Evolutionary conservation across 2,329 filamentous ascomycete genomes (phyloP), one percentile per base, ranked within the genome.

Genomic region (Claviceps maximensis): DNA sequence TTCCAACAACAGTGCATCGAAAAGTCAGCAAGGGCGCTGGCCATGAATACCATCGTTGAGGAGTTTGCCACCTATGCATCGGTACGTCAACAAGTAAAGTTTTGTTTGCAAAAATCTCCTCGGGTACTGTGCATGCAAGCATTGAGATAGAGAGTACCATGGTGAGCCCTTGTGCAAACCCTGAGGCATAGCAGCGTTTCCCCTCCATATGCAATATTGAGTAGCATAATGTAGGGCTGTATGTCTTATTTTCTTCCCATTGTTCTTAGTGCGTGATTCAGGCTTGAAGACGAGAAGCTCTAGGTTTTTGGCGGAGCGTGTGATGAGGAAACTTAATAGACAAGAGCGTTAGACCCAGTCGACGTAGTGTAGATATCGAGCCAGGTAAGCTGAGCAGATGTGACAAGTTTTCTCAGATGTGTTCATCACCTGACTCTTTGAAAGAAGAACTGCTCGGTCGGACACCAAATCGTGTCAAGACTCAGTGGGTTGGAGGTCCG

Each of bases 401-500:
- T 47, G 45, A 7, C 45, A 25, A 47, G 27, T 33, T 47, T 47
- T 17, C 4, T 13, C 41, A 38, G 15, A 38, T 12, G 3, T 38
- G 15, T 38, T 38, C 13, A 38, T 7, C 21, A 44, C 12, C 12
- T 33, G 8, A 33, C 9, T 2, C 8, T 10, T 33, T 7, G 2
- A 21, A 31, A 21, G 9, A 31, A 7, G n/a, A 21, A 12, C 27
- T 15, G 27, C 25, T 9, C 17, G 12, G n/a, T n/a, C 17, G 25
- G 8, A 10, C 25, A 10, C 9, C 25, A 27, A 10, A 3, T 8
- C 5, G 2, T 38, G 27, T 29, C 31, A 7, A 2, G 21, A n/a
- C n/a, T 45, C 31, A 65, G 55, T 59, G 62, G 55, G 64, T 68
- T 0, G 76, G 77, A 8, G 72, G 62, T 42, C 78, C 78, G 50